phyloP scores from a whole-genome alignment of 1,284 basidiomycete genomes.

The Puccinia triticina region DNA sequence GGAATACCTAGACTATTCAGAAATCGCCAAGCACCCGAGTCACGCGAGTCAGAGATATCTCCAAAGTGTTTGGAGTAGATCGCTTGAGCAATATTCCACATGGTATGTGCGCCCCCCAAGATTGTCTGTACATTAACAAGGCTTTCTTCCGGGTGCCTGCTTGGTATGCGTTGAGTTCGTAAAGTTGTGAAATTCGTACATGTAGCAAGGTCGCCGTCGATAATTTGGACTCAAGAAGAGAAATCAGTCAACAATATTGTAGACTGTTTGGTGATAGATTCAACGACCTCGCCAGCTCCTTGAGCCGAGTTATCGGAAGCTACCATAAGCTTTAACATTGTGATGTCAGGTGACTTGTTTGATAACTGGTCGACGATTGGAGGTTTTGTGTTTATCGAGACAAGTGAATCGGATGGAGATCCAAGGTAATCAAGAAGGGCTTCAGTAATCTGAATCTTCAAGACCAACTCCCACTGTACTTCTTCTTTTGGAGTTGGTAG shows the following conservation, averaged over 20 bases:
- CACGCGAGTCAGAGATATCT: background rate
- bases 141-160: background rate
- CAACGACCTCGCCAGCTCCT: background rate
- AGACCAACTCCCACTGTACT: background rate
- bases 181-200: background rate
- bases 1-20: background rate
- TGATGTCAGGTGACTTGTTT: background rate
- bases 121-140: background rate
- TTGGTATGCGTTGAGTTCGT: background rate
- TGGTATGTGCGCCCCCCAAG: background rate
- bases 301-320: slow-evolving; percentile 13
- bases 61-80: slow-evolving; percentile 5
- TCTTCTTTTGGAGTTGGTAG: background rate
- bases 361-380: background rate
- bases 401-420: background rate
- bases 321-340: slow-evolving; percentile 12
- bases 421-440: background rate
- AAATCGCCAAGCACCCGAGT: slow-evolving; percentile 10
- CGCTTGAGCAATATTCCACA: slow-evolving; percentile 20
- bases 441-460: background rate
- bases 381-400: background rate
- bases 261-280: background rate
- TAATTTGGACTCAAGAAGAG: background rate
- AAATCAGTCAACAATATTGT: background rate
- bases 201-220: background rate